These are phyloP conservation scores for Phytophthora pseudosyringae DNA, from an alignment of 352 stramenopile genomes.

Conservation along the genomic window DNA sequence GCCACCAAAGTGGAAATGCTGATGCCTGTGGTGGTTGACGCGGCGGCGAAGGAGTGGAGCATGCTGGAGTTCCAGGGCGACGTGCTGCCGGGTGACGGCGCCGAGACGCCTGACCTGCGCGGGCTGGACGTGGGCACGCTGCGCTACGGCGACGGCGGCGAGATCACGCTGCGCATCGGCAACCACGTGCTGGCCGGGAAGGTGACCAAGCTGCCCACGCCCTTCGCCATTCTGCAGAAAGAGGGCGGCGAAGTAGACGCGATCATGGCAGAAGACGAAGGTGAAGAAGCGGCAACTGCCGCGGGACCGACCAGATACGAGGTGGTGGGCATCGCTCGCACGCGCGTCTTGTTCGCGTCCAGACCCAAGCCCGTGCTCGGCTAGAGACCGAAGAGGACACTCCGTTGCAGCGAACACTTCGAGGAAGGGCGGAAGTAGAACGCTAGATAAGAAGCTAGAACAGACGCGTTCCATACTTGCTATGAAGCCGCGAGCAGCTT, in stretches of 20 bases:
- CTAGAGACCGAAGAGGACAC: conserved; percentile 11
- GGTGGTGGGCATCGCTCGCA: conserved; percentile 84
- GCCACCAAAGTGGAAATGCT: conserved; percentile 48
- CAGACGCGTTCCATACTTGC: no score
- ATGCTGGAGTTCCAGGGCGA: conserved; percentile 87
- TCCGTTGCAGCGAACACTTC: no score
- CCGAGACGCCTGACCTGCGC: conserved; percentile 39
- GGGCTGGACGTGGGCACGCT: conserved; percentile 69
- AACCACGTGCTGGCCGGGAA: conserved; percentile 86
- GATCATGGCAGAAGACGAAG: conserved; percentile 2
- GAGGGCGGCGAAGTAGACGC: conserved; percentile 10
- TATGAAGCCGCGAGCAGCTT: no score
- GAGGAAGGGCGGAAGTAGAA: no score
- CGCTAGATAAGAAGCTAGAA: no score
- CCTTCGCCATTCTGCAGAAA: conserved; percentile 81
- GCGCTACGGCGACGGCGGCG: conserved; percentile 58
- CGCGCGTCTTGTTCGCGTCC: conserved; percentile 74
- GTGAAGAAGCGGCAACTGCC: background rate
- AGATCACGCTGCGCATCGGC: conserved; percentile 82
- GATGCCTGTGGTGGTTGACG: conserved; percentile 69
- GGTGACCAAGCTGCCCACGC: conserved; percentile 67
- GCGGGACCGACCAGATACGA: conserved; percentile 51
- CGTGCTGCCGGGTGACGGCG: conserved; percentile 44
- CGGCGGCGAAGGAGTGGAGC: conserved; percentile 76
- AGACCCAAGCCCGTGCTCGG: conserved; percentile 79